Conservation (phyloP, 345 rosid genomes). For the Eucalyptus albens region DNA sequence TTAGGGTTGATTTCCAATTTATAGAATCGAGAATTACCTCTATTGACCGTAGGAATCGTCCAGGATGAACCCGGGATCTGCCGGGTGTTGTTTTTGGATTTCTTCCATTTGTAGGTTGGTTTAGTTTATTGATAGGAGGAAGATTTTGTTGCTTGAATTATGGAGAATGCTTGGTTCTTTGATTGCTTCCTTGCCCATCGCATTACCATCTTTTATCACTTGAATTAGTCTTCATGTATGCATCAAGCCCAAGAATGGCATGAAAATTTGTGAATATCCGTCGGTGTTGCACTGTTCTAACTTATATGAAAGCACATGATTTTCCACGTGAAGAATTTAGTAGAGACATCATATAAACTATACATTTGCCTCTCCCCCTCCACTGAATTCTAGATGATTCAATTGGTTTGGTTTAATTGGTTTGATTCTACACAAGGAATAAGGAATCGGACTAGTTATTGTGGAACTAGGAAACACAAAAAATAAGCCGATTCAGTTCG, state of each 20-base stretch:
- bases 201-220: conserved; percentile 54
- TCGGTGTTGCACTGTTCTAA: background rate
- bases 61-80: background rate
- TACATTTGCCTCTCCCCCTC: background rate
- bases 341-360: background rate
- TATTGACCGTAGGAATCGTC: background rate
- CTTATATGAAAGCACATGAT: background rate
- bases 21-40: background rate
- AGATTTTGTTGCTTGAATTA: conserved; percentile 52
- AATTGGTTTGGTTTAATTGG: fast-evolving
- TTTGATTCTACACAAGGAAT: fast-evolving
- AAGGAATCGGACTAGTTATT: background rate
- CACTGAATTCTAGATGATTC: background rate
- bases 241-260: conserved; percentile 90
- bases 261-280: background rate
- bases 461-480: background rate
- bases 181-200: conserved; percentile 80
- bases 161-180: conserved; percentile 91
- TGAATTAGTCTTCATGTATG: conserved; percentile 63
- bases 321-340: background rate
- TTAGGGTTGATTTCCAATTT: background rate
- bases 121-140: background rate
- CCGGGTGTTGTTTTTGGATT: background rate
- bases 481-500: fast-evolving
- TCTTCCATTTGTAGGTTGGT: background rate